These are phyloP conservation scores for Fusarium incarnatum DNA, from an alignment of 2,329 filamentous ascomycete genomes.

Conservation along the genomic window DNA sequence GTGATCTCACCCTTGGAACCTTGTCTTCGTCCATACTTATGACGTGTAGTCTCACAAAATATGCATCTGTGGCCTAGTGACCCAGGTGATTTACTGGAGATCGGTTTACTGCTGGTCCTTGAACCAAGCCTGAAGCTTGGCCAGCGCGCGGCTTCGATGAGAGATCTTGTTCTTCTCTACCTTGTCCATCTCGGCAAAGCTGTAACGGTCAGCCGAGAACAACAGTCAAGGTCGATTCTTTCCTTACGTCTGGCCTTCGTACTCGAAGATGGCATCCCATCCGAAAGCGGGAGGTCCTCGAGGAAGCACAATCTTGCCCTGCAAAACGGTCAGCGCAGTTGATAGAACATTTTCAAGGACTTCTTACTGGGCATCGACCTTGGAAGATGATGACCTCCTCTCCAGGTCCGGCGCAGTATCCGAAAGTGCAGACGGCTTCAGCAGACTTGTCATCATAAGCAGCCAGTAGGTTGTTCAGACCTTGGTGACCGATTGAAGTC, in stretches of 20 bases:
- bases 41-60: slow-evolving; percentile 33
- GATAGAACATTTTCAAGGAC: neutral
- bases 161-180: slow-evolving; percentile 90
- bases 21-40: slow-evolving; percentile 14
- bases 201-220: slow-evolving; percentile 48
- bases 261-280: slow-evolving; percentile 97
- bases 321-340: neutral
- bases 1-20: slow-evolving; percentile 42
- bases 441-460: slow-evolving; percentile 92
- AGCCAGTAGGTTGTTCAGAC: slow-evolving; percentile 89
- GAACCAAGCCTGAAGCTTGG: slow-evolving; percentile 87
- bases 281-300: slow-evolving; percentile 86
- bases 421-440: slow-evolving; percentile 96
- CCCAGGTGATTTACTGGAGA: neutral
- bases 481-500: slow-evolving; percentile 80
- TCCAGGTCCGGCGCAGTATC: slow-evolving; percentile 86
- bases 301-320: slow-evolving; percentile 84
- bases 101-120: slow-evolving; percentile 53
- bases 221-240: neutral
- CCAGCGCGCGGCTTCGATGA: slow-evolving; percentile 87
- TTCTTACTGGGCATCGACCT: slow-evolving; percentile 80
- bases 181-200: slow-evolving; percentile 95
- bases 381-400: slow-evolving; percentile 90
- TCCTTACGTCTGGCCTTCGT: slow-evolving; percentile 82
- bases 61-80: slow-evolving; percentile 12